Evolutionary conservation across 2,329 filamentous ascomycete genomes (phyloP).

Genomic region (Fusarium succisae): DNA sequence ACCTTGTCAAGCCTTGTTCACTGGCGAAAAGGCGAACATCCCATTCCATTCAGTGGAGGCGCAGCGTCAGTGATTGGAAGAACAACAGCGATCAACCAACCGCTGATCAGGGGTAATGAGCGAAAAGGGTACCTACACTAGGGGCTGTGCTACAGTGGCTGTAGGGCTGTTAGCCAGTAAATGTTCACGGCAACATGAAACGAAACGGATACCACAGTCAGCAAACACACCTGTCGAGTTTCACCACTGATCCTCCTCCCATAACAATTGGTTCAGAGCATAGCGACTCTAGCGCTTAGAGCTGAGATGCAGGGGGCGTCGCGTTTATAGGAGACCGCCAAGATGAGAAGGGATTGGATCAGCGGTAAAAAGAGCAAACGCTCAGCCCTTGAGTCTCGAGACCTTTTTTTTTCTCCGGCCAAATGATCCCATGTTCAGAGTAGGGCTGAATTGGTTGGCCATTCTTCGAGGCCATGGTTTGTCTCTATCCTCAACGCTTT

Average conservation of each 20-base stretch:
- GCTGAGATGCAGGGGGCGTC: slow-evolving; percentile 2
- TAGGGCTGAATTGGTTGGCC: slow-evolving; percentile 44
- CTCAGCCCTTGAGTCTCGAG: background rate
- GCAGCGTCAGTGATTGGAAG: slow-evolving; percentile 24
- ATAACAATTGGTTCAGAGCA: background rate
- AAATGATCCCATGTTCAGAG: background rate
- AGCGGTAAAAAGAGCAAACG: background rate
- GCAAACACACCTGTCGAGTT: slow-evolving; percentile 1
- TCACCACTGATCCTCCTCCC: slow-evolving; percentile 7
- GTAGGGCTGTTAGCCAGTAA: slow-evolving; percentile 14
- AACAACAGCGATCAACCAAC: background rate
- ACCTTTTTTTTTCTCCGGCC: background rate
- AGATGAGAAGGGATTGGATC: slow-evolving; percentile 16
- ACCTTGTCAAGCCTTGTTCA: slow-evolving; percentile 9
- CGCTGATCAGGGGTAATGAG: background rate
- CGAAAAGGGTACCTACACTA: background rate
- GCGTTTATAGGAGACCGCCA: slow-evolving; percentile 22
- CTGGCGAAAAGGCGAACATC: background rate
- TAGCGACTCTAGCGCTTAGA: slow-evolving; percentile 3
- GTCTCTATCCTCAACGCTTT: background rate
- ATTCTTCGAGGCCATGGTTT: slow-evolving; percentile 15
- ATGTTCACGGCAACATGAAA: slow-evolving; percentile 16
- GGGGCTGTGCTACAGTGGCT: slow-evolving; percentile 21
- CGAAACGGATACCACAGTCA: slow-evolving; percentile 12
- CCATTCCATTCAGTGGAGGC: slow-evolving; percentile 18